These are phyloP conservation scores for Kwoniella dejecticola DNA, from an alignment of 768 basidiomycete species.

Conservation along the genomic window DNA sequence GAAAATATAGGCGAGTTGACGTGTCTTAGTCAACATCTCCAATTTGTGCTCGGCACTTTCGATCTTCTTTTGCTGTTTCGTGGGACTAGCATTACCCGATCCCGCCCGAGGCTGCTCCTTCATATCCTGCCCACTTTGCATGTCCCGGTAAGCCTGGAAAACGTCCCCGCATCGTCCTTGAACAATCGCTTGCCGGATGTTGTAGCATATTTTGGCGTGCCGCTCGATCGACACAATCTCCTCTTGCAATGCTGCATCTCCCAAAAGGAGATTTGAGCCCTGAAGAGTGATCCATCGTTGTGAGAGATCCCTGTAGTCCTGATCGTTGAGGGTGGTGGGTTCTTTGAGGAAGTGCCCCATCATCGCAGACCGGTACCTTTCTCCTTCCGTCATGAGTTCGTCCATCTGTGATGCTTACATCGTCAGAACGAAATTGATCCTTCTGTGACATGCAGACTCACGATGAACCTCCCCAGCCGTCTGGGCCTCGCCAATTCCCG, in stretches of 20 bases:
- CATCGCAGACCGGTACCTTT: slow-evolving; percentile 11
- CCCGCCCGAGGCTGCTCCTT: neutral
- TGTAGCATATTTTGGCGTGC: slow-evolving; percentile 34
- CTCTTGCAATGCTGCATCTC: too few species aligned
- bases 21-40: slow-evolving; percentile 18
- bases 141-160: neutral
- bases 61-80: neutral
- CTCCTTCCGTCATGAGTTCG: slow-evolving; percentile 25
- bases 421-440: neutral
- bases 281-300: too few species aligned
- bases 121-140: neutral
- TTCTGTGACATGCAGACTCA: slow-evolving; percentile 24
- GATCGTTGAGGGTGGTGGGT: neutral
- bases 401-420: slow-evolving; percentile 37
- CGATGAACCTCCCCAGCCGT: slow-evolving; percentile 32
- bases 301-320: slow-evolving; percentile 15
- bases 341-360: slow-evolving; percentile 29
- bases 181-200: slow-evolving; percentile 7
- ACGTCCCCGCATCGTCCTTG: slow-evolving; percentile 1
- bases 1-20: slow-evolving; percentile 36
- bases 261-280: too few species aligned
- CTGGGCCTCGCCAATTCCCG: slow-evolving; percentile 4
- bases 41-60: slow-evolving; percentile 11
- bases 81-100: slow-evolving; percentile 1
- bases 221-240: slow-evolving; percentile 15